These are phyloP conservation scores for Juglanconis juglandina DNA, from an alignment of 2,329 filamentous ascomycete species.

Conservation along the genomic window DNA sequence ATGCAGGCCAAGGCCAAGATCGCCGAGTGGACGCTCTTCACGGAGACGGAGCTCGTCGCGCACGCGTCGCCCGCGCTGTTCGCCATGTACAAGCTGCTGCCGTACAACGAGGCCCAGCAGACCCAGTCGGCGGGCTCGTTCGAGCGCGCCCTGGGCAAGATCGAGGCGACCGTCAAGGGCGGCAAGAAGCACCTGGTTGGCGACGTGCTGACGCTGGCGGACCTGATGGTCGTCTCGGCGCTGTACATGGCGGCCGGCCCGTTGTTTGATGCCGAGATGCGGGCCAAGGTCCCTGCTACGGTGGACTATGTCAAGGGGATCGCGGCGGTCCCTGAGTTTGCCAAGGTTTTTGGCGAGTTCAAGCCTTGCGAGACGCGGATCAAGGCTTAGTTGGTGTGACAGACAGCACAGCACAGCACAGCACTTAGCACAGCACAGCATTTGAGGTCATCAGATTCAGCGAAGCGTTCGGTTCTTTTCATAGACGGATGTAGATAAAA, in stretches of 20 bases:
- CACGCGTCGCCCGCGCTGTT: conserved; percentile 22
- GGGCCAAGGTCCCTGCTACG: conserved; percentile 30
- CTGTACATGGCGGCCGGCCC: conserved; percentile 25
- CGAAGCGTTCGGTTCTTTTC: neutral
- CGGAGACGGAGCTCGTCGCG: conserved; percentile 33
- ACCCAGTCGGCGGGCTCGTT: conserved; percentile 16
- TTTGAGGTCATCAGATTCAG: no score
- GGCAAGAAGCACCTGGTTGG: conserved; percentile 37
- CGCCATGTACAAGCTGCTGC: conserved; percentile 28
- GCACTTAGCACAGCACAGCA: no score
- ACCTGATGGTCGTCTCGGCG: conserved; percentile 31
- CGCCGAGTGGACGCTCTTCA: conserved; percentile 43
- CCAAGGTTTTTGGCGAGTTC: conserved; percentile 29
- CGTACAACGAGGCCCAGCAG: conserved; percentile 27
- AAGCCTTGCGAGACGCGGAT: conserved; percentile 29
- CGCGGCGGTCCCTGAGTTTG: conserved; percentile 30
- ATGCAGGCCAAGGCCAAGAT: conserved; percentile 38
- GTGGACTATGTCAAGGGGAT: conserved; percentile 31
- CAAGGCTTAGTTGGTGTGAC: neutral
- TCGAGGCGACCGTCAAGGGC: conserved; percentile 30
- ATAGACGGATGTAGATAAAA: neutral
- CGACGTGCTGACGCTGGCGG: conserved; percentile 35
- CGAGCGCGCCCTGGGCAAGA: conserved; percentile 27
- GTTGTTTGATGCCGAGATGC: conserved; percentile 33
- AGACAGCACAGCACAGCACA: no score